phyloP scores from a whole-genome alignment of 805 yeast species.

The Saccharomycodes ludwigii region DNA sequence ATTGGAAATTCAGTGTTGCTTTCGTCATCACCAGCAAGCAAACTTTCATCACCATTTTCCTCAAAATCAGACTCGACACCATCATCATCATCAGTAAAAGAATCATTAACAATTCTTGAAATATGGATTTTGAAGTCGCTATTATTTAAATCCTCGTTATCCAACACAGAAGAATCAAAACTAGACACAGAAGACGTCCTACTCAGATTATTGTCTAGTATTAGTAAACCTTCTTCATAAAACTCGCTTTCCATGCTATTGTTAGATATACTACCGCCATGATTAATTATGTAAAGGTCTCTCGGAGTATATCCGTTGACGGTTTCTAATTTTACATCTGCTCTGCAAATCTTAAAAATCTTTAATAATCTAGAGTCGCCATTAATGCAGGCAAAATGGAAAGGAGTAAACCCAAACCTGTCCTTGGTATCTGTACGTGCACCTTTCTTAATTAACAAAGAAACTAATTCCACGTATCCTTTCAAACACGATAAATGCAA shows the following conservation, averaged over 20 bases:
- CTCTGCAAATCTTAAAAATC: conserved; percentile 49
- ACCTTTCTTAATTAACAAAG: conserved; percentile 50
- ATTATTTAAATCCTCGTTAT: conserved; percentile 19
- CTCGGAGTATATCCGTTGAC: conserved; percentile 34
- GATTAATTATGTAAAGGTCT: conserved; percentile 21
- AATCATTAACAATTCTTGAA: conserved; percentile 25
- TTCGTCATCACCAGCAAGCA: conserved; percentile 12
- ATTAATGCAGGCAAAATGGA: conserved; percentile 71
- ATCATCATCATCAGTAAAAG: conserved; percentile 16
- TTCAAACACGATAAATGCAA: conserved; percentile 74
- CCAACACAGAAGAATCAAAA: conserved; percentile 17
- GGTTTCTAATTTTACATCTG: conserved; percentile 41
- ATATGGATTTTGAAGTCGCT: conserved; percentile 18
- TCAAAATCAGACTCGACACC: conserved; percentile 22
- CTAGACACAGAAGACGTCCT: conserved; percentile 18
- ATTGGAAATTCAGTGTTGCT: neutral
- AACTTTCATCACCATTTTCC: conserved; percentile 14
- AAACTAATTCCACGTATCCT: conserved; percentile 52
- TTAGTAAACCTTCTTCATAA: conserved; percentile 6
- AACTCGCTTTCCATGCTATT: conserved; percentile 6
- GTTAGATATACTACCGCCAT: conserved; percentile 19
- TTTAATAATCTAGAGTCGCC: conserved; percentile 62
- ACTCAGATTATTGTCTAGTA: conserved; percentile 4
- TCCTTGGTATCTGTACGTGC: conserved; percentile 66
- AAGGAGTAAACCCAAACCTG: conserved; percentile 71